Conservation (phyloP, 129 eudicot species). For the Calendula officinalis region DNA sequence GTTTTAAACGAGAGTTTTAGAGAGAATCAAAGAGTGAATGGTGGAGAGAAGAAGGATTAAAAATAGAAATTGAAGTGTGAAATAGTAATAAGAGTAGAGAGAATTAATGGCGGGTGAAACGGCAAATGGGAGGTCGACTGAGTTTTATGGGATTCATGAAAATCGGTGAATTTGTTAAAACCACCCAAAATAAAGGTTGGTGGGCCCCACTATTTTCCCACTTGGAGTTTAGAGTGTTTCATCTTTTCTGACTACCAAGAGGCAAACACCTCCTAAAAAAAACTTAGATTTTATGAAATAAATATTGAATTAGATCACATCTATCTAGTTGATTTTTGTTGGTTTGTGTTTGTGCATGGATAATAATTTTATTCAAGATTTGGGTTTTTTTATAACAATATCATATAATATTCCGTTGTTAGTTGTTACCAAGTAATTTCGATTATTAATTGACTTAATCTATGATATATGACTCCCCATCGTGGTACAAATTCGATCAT, state of each 20-base stretch:
- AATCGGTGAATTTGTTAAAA: conserved; percentile 38
- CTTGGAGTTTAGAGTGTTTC: conserved; percentile 18
- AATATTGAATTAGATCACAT: conserved; percentile 20
- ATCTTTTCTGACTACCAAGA: conserved; percentile 37
- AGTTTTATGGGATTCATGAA: conserved; percentile 23
- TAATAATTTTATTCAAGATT: conserved; percentile 3
- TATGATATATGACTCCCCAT: not conserved
- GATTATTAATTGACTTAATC: too few relatives aligned
- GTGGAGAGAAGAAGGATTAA: conserved; percentile 26
- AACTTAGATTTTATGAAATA: conserved; percentile 1
- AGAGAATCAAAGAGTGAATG: conserved; percentile 32
- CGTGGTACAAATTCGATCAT: not conserved
- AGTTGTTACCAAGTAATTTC: not conserved
- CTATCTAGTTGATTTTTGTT: conserved; percentile 24
- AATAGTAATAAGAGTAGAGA: conserved; percentile 10
- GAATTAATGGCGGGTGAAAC: conserved; percentile 9
- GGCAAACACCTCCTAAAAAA: conserved; percentile 35
- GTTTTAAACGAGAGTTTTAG: conserved; percentile 18
- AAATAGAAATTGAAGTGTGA: conserved; percentile 24
- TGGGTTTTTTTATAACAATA: conserved; percentile 9
- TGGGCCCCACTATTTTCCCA: conserved; percentile 25
- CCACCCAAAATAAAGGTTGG: conserved; percentile 23
- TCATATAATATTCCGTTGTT: not conserved
- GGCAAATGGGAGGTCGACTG: conserved; percentile 24
- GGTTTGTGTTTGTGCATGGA: conserved; percentile 17